Evolutionary conservation across 2,329 filamentous ascomycete genomes (phyloP), one percentile per base, ranked within the genome.

Genomic region (Ophiostoma tasmaniense): DNA sequence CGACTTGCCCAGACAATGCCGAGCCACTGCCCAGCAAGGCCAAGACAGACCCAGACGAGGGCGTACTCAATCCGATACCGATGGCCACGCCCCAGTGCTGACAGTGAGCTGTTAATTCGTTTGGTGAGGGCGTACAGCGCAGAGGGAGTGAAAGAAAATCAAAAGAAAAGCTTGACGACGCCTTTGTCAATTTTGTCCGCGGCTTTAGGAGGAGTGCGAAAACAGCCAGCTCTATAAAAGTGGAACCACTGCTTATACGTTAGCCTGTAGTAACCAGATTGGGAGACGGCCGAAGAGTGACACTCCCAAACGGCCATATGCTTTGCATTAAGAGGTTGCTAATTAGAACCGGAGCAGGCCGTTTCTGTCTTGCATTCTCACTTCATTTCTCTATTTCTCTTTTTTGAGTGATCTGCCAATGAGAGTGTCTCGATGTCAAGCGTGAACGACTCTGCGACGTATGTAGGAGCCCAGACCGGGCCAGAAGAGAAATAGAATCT

Each of bases 1-100:
- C n/a, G n/a, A 2, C 30, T 8, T 39, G 64, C 64, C 64, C 35
- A 65, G 35, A 42, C 64, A 45, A 65, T 37, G 64, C 64, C 64
- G 35, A 65, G 64, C 35, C 35, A 20, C 64, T 65, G 25, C 64
- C 64, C 35, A 65, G 64, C 25, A 2, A n/a, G 22, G 37, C 64
- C 64, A 65, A 65, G 64, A 61, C 25, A 20, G 55, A 5, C 55
- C 22, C 14, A 61, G 25, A 61, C 55, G 22, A 55, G 25, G 14
- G 25, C 14, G 25, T 61, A 13, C 55, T 61, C 11, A 61, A 61
- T 61, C 4, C 14, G 55, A 33, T 30, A 61, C 55, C 55, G 25
- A 61, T 61, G 55, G 55, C 55, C 55, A 61, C 25, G 25, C 55
- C 55, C 14, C 13, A 61, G 17, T 30, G 25, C 55, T 61, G 25